Conservation (phyloP, 2,329 filamentous ascomycete genomes). For the Claviceps sp. region DNA sequence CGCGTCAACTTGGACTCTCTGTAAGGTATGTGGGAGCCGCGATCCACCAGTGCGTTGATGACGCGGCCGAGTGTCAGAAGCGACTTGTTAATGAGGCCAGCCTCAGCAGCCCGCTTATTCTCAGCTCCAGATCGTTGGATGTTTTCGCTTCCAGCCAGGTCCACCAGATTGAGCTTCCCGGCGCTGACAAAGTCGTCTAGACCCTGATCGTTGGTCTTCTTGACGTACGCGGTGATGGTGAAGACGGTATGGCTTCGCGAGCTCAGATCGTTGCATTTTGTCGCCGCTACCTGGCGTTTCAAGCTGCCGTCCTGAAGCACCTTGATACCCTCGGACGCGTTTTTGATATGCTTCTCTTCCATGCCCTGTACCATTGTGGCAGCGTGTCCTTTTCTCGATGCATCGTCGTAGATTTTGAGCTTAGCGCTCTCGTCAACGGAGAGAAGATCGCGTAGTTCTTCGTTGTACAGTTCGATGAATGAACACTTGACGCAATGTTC, state of each 20-base stretch:
- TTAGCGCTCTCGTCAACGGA: slow-evolving; percentile 70
- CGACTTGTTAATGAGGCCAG: slow-evolving; percentile 96
- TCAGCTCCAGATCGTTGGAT: slow-evolving; percentile 94
- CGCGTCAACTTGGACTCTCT: slow-evolving; percentile 93
- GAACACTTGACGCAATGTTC: slow-evolving; percentile 94
- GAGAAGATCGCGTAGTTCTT: slow-evolving; percentile 84
- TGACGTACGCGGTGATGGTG: slow-evolving; percentile 84
- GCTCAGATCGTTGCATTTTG: slow-evolving; percentile 98
- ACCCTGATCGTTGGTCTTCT: slow-evolving; percentile 65
- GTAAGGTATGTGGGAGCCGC: slow-evolving; percentile 74
- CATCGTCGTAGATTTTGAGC: slow-evolving; percentile 91
- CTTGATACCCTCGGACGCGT: slow-evolving; percentile 72
- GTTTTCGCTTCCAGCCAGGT: slow-evolving; percentile 94
- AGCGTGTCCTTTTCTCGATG: slow-evolving; percentile 68
- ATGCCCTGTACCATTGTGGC: slow-evolving; percentile 90
- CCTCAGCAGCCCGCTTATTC: slow-evolving; percentile 93
- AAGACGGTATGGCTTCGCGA: slow-evolving; percentile 96
- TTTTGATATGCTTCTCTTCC: slow-evolving; percentile 90
- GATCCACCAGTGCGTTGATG: slow-evolving; percentile 93
- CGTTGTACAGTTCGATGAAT: slow-evolving; percentile 97
- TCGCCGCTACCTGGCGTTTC: slow-evolving; percentile 94
- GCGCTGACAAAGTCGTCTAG: slow-evolving; percentile 82
- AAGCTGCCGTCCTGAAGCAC: slow-evolving; percentile 79
- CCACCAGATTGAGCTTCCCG: slow-evolving; percentile 91
- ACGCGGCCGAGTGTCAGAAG: slow-evolving; percentile 87